Evolutionary conservation across 2,329 filamentous ascomycete species (phyloP).

Genomic region (Fusarium luffae): DNA sequence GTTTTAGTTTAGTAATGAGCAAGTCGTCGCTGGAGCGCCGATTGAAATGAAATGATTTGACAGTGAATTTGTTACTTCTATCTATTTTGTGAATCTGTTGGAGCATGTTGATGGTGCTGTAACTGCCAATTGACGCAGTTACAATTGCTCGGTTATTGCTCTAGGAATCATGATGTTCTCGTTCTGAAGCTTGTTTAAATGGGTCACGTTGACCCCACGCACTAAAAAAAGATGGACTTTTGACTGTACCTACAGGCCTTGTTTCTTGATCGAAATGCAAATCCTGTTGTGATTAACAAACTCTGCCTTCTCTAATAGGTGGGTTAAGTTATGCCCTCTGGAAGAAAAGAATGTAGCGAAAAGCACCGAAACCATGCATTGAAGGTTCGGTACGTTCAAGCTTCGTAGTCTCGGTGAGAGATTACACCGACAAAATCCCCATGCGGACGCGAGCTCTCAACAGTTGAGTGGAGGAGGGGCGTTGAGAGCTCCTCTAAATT

Average conservation of each 20-base stretch:
- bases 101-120: neutral
- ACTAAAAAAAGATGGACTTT: slow-evolving; percentile 8
- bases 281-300: neutral
- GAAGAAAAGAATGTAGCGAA: too few species aligned
- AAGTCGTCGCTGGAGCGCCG: slow-evolving; percentile 40
- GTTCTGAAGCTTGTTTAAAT: slow-evolving; percentile 4
- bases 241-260: neutral
- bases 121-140: neutral
- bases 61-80: slow-evolving; percentile 24
- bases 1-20: slow-evolving; percentile 47
- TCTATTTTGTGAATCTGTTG: neutral
- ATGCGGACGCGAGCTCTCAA: slow-evolving; percentile 33
- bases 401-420: slow-evolving; percentile 32
- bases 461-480: slow-evolving; percentile 36
- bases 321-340: neutral
- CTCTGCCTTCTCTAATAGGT: neutral
- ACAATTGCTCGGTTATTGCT: neutral
- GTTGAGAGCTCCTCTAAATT: slow-evolving; percentile 33
- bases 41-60: slow-evolving; percentile 44
- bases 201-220: slow-evolving; percentile 30
- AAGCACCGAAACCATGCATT: too few species aligned
- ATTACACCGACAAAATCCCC: slow-evolving; percentile 31
- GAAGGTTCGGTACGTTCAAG: neutral
- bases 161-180: slow-evolving; percentile 1
- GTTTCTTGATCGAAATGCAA: neutral